These are phyloP conservation scores for Zoysia matrella DNA, from an alignment of 202 grass and related monocot species.

Conservation along the genomic window DNA sequence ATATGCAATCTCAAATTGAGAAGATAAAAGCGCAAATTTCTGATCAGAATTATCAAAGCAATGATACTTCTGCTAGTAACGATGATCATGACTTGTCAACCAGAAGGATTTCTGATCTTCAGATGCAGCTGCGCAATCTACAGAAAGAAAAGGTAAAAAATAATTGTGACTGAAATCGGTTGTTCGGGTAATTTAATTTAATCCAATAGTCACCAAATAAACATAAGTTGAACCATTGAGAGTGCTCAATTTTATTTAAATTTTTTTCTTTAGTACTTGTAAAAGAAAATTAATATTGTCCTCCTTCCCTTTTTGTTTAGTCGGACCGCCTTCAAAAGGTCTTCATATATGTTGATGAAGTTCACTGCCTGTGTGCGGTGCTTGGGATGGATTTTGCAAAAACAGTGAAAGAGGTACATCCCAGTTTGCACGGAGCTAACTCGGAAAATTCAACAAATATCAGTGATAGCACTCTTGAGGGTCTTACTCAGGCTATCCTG, in stretches of 20 bases:
- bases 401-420: slow-evolving; percentile 73
- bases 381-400: slow-evolving; percentile 82
- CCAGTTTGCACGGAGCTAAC: slow-evolving; percentile 71
- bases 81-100: slow-evolving; percentile 88
- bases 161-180: slow-evolving; percentile 29
- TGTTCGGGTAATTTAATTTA: background rate
- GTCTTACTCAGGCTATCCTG: slow-evolving; percentile 75
- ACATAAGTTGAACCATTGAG: background rate
- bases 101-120: slow-evolving; percentile 75
- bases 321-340: slow-evolving; percentile 84
- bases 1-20: slow-evolving; percentile 76
- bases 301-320: slow-evolving; percentile 51
- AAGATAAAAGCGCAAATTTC: slow-evolving; percentile 84
- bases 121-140: slow-evolving; percentile 67
- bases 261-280: slow-evolving; percentile 13
- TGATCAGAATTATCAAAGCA: slow-evolving; percentile 43
- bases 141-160: slow-evolving; percentile 81
- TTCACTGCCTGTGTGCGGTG: slow-evolving; percentile 72
- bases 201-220: slow-evolving; percentile 2
- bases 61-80: slow-evolving; percentile 37
- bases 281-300: slow-evolving; percentile 1
- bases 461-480: slow-evolving; percentile 76
- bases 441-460: slow-evolving; percentile 74
- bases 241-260: background rate
- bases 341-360: slow-evolving; percentile 80